These are phyloP conservation scores for Leptodermis oblonga DNA, from an alignment of 257 asterid species.

Conservation along the genomic window DNA sequence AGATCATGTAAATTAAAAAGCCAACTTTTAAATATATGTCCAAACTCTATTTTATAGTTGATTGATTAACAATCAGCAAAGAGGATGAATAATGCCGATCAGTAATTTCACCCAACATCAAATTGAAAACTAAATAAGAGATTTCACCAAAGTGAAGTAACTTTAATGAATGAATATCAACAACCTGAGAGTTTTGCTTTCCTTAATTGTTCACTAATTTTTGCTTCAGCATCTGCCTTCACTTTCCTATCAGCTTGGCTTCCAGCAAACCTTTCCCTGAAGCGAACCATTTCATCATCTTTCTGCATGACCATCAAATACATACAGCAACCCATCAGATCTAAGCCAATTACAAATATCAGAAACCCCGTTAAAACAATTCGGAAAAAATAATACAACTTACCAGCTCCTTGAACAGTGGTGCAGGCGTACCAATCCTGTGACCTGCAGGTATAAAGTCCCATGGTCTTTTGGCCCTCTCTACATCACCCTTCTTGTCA, in stretches of 20 bases:
- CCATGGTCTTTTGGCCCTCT: slow-evolving; percentile 84
- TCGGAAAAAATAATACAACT: background rate
- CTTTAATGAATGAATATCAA: background rate
- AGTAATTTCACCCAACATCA: background rate
- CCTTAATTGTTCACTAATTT: slow-evolving; percentile 53
- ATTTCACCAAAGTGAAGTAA: background rate
- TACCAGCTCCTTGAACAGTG: slow-evolving; percentile 87
- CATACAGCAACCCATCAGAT: background rate
- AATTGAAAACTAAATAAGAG: background rate
- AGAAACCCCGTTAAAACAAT: slow-evolving; percentile 1
- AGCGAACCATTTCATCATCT: slow-evolving; percentile 64
- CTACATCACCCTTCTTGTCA: slow-evolving; percentile 64
- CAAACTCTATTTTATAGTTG: background rate
- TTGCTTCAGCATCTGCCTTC: slow-evolving; percentile 60
- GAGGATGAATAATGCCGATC: background rate
- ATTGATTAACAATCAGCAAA: background rate
- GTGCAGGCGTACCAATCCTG: slow-evolving; percentile 76
- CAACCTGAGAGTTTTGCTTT: slow-evolving; percentile 72
- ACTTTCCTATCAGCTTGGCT: slow-evolving; percentile 86
- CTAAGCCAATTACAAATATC: background rate
- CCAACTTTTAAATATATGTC: too few species aligned
- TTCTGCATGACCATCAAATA: slow-evolving; percentile 48
- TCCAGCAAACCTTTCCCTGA: slow-evolving; percentile 72
- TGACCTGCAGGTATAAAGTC: slow-evolving; percentile 77
- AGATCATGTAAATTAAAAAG: background rate